Conservation (phyloP, 768 basidiomycete species). For the Podaxis rugospora region DNA sequence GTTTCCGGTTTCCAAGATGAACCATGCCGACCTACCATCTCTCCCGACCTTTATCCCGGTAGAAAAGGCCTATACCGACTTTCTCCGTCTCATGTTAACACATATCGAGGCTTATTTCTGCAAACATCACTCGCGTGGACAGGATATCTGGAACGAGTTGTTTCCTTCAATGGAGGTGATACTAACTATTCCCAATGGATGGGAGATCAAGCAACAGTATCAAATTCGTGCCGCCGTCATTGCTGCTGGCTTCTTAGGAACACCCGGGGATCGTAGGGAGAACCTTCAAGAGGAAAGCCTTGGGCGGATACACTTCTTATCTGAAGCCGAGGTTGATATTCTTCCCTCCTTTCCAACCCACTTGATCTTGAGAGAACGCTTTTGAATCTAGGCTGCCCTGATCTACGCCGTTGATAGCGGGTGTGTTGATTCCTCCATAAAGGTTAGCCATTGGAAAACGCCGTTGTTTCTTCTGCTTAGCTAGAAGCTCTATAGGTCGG, state of each 20-base stretch:
- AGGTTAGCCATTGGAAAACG: not conserved
- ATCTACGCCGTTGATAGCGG: not conserved
- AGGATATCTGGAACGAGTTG: conserved; percentile 14
- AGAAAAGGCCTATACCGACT: conserved; percentile 20
- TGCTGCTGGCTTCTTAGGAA: conserved; percentile 8
- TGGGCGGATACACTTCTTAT: not conserved
- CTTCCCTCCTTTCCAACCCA: not conserved
- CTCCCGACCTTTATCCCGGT: conserved; percentile 18
- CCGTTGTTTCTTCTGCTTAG: not conserved
- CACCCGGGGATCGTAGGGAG: not conserved
- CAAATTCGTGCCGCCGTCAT: conserved; percentile 22
- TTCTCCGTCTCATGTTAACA: conserved; percentile 20
- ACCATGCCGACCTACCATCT: conserved; percentile 4
- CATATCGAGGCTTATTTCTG: conserved; percentile 17
- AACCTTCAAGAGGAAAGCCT: not conserved
- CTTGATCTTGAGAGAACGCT: not conserved
- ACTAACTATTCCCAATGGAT: conserved; percentile 22
- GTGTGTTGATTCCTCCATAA: not conserved
- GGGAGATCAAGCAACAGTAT: conserved; percentile 11
- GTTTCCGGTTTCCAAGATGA: not conserved
- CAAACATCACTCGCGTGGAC: conserved; percentile 1
- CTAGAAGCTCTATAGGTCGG: not conserved
- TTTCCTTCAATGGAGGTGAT: conserved; percentile 16
- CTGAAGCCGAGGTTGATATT: not conserved
- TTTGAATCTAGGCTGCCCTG: not conserved